These are phyloP conservation scores for Rheum nobile DNA, from an alignment of 148 eudicot species.

Conservation along the genomic window DNA sequence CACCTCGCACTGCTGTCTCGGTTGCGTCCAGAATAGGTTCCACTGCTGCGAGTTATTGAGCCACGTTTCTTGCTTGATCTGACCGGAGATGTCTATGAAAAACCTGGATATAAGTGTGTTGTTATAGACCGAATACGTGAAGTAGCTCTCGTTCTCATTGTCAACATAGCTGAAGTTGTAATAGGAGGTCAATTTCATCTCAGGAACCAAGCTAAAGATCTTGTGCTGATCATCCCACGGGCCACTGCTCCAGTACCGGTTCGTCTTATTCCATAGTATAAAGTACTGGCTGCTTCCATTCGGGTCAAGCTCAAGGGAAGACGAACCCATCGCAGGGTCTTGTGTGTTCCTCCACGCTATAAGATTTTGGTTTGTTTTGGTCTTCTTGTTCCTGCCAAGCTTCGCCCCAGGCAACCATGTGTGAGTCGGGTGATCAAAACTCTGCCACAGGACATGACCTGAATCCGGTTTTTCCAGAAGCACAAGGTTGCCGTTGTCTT, in stretches of 20 bases:
- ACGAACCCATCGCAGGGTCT: conserved; percentile 25
- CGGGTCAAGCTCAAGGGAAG: conserved; percentile 17
- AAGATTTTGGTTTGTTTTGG: conserved; percentile 9
- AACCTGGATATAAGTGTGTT: conserved; percentile 5
- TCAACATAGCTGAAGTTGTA: conserved; percentile 8
- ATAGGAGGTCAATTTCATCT: conserved; percentile 3
- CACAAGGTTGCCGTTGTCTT: conserved; percentile 39
- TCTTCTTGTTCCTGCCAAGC: conserved; percentile 18
- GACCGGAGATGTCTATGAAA: conserved; percentile 11
- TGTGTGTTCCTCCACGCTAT: conserved; percentile 33
- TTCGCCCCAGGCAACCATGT: conserved; percentile 29
- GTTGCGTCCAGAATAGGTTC: conserved; percentile 12
- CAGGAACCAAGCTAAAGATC: conserved; percentile 12
- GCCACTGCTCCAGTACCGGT: conserved; percentile 23
- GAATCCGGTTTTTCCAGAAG: conserved; percentile 27
- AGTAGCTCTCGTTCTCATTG: conserved; percentile 10
- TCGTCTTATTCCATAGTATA: conserved; percentile 24
- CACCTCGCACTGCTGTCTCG: conserved; percentile 16
- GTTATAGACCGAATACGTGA: neutral
- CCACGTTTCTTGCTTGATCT: conserved; percentile 16
- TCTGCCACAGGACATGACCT: too few species aligned
- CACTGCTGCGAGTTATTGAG: conserved; percentile 2
- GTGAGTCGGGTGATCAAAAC: conserved; percentile 24
- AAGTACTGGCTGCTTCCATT: conserved; percentile 21
- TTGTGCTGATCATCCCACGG: conserved; percentile 9